Evolutionary conservation across 1,139 yeast genomes (phyloP).

Genomic region (Yamadazyma siamensis): DNA sequence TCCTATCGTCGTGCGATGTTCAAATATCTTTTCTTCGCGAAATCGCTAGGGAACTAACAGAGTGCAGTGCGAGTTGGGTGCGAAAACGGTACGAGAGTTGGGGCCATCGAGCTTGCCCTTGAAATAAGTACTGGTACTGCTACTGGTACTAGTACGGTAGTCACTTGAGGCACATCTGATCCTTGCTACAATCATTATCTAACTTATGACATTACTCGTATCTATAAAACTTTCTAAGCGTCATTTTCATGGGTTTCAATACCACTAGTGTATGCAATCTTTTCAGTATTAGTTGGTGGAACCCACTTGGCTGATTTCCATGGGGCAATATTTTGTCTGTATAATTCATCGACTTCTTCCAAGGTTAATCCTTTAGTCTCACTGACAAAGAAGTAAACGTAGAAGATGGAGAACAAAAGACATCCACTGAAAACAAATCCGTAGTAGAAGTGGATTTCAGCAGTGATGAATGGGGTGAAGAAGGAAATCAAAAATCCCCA

Average conservation of each 20-base stretch:
- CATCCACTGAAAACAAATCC: constrained; percentile 13
- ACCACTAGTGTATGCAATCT: constrained; percentile 9
- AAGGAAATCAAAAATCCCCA: constrained; percentile 37
- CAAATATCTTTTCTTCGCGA: no score
- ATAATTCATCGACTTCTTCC: constrained; percentile 43
- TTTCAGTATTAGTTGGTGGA: constrained; percentile 34
- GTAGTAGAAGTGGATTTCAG: constrained; percentile 12
- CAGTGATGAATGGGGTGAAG: constrained; percentile 27
- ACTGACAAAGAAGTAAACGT: constrained; percentile 37
- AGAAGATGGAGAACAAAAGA: constrained; percentile 31
- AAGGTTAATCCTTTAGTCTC: constrained; percentile 47
- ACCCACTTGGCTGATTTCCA: constrained; percentile 48
- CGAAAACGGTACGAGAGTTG: no score
- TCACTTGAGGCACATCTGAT: no score
- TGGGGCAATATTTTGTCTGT: constrained; percentile 32
- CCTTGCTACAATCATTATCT: constrained; percentile 2
- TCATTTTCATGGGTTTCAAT: constrained; percentile 8
- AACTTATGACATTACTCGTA: no score
- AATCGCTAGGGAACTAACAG: no score
- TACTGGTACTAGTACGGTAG: no score
- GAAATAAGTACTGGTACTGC: no score
- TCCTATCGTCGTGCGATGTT: no score
- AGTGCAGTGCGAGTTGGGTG: no score
- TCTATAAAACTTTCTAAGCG: no score
- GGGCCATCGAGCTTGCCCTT: no score